Evolutionary conservation across 768 basidiomycete genomes (phyloP).

Genomic region (Multifurca ochricompacta): DNA sequence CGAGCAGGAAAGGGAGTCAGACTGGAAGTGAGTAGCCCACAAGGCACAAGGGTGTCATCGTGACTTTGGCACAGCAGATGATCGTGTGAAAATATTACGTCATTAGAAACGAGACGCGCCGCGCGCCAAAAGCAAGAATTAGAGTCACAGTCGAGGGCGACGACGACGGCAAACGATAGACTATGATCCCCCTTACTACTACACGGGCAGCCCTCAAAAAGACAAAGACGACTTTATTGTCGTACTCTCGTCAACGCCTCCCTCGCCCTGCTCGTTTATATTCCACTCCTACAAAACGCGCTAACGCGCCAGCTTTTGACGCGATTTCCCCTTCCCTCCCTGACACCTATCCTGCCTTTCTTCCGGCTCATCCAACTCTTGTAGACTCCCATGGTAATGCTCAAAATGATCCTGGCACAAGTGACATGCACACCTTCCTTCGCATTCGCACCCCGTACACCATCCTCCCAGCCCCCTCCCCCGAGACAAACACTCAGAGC

Average conservation of each 20-base stretch:
- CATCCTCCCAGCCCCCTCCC: conserved; percentile 65
- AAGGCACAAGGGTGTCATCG: too few species aligned
- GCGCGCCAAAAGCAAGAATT: background rate
- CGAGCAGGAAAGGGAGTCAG: too few species aligned
- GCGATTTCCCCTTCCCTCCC: conserved; percentile 34
- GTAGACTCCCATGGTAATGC: background rate
- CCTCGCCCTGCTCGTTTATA: conserved; percentile 65
- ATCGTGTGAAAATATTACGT: conserved; percentile 9
- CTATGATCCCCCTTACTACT: conserved; percentile 29
- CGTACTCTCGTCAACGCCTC: conserved; percentile 56
- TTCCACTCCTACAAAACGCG: conserved; percentile 54
- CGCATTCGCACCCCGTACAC: conserved; percentile 42
- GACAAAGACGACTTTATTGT: conserved; percentile 40
- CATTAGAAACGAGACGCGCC: background rate
- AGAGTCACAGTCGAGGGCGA: background rate
- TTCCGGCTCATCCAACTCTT: conserved; percentile 25
- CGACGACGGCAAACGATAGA: background rate
- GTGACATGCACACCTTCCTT: conserved; percentile 46
- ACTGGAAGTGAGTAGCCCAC: too few species aligned
- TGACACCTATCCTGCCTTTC: conserved; percentile 35
- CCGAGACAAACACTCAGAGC: conserved; percentile 31
- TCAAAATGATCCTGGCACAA: conserved; percentile 12
- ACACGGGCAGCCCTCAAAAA: conserved; percentile 22
- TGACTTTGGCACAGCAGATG: background rate
- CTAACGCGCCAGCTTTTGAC: conserved; percentile 42